Evolutionary conservation across 768 basidiomycete species (phyloP).

Genomic region (Suillus alpinus): DNA sequence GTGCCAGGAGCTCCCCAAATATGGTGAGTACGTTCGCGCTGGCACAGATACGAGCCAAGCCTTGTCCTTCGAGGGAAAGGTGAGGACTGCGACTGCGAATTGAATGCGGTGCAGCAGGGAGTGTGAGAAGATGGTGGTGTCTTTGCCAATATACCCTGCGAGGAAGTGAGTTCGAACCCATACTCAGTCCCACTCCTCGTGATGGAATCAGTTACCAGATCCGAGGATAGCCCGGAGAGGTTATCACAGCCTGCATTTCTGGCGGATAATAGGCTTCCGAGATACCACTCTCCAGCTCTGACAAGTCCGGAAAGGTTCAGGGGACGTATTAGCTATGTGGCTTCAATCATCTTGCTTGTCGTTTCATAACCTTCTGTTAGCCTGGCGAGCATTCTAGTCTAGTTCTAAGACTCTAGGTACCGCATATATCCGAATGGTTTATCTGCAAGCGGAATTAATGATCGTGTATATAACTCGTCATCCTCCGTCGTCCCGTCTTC

Average conservation of each 20-base stretch:
- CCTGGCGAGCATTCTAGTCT: background rate
- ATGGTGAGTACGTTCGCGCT: background rate
- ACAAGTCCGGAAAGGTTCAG: background rate
- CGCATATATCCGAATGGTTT: too few relatives aligned
- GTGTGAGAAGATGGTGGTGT: background rate
- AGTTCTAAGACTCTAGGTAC: background rate
- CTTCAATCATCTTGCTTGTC: background rate
- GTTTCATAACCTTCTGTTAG: background rate
- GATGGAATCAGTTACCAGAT: background rate
- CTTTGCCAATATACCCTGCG: background rate
- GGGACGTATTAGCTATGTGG: background rate
- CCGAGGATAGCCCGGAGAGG: background rate
- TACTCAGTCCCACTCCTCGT: background rate
- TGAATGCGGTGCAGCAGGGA: background rate
- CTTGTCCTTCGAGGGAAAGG: background rate
- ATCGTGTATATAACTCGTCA: too few relatives aligned
- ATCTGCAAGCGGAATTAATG: too few relatives aligned
- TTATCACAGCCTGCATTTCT: background rate
- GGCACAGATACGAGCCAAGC: background rate
- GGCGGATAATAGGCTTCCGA: background rate
- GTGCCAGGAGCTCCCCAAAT: too few relatives aligned
- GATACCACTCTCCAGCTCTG: background rate
- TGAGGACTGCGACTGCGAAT: background rate
- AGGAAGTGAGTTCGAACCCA: background rate
- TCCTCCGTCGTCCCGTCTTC: too few relatives aligned